Evolutionary conservation across 2,329 filamentous ascomycete species (phyloP).

Genomic region (Orbilia javanica): DNA sequence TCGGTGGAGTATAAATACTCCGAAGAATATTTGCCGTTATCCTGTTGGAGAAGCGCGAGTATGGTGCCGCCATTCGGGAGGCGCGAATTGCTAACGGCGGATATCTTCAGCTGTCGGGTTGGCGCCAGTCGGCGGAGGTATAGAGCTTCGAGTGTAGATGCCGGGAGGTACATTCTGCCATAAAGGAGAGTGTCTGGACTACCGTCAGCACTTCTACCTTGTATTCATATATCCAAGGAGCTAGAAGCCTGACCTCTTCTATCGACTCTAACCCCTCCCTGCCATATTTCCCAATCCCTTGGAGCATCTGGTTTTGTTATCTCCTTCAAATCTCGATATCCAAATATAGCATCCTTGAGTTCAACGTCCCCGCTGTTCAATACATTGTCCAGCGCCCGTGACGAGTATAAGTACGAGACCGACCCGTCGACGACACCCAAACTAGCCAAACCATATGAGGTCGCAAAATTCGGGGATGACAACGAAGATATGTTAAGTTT

Average conservation of each 20-base stretch:
- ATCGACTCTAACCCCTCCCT: slow-evolving; percentile 68
- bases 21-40: slow-evolving; percentile 85
- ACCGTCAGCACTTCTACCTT: slow-evolving; percentile 48
- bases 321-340: slow-evolving; percentile 83
- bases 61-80: slow-evolving; percentile 80
- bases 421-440: slow-evolving; percentile 94
- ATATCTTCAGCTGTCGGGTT: slow-evolving; percentile 82
- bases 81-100: slow-evolving; percentile 78
- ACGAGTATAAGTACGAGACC: slow-evolving; percentile 96
- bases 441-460: slow-evolving; percentile 90
- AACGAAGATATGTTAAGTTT: slow-evolving; percentile 90
- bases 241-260: slow-evolving; percentile 65
- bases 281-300: slow-evolving; percentile 71
- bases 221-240: neutral
- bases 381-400: slow-evolving; percentile 77
- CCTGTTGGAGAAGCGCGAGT: slow-evolving; percentile 78
- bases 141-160: slow-evolving; percentile 86
- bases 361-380: slow-evolving; percentile 79
- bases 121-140: slow-evolving; percentile 83
- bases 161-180: slow-evolving; percentile 83
- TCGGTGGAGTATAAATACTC: slow-evolving; percentile 95
- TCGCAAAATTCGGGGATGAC: slow-evolving; percentile 91
- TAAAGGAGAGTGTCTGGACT: slow-evolving; percentile 75
- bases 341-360: slow-evolving; percentile 80
- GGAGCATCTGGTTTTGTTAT: slow-evolving; percentile 70